Percentiles rank a stretch among this genome's conserved stretches.
Conservation (phyloP, 1,139 yeast genomes). For the Torulaspora globosa region DNA sequence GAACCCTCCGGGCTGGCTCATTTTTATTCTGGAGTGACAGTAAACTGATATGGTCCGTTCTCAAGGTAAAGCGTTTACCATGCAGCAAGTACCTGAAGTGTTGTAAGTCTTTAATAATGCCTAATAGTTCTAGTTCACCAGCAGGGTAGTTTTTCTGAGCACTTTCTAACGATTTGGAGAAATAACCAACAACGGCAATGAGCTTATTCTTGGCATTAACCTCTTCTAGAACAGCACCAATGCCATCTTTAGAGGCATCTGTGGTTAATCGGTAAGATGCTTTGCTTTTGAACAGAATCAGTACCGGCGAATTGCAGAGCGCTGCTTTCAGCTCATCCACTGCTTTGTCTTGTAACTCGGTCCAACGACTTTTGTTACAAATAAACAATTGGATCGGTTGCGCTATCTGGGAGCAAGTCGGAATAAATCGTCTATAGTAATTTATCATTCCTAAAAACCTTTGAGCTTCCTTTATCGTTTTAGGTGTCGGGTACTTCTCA, state of each 20-base stretch:
- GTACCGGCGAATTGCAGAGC: background rate
- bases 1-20: slow-evolving; percentile 15
- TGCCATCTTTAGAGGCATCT: slow-evolving; percentile 18
- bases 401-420: background rate
- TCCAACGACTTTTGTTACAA: slow-evolving; percentile 1
- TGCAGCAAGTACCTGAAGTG: slow-evolving; percentile 16
- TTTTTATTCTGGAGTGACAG: slow-evolving; percentile 10
- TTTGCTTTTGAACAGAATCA: background rate
- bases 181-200: slow-evolving; percentile 18
- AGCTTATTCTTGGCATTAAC: slow-evolving; percentile 6
- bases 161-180: slow-evolving; percentile 14
- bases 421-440: background rate
- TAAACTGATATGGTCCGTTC: slow-evolving; percentile 18
- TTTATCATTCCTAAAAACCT: background rate
- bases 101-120: slow-evolving; percentile 13
- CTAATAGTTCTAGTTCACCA: slow-evolving; percentile 18
- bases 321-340: background rate
- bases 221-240: slow-evolving; percentile 23
- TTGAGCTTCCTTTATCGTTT: background rate
- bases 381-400: slow-evolving; percentile 1
- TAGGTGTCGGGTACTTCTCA: background rate
- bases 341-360: slow-evolving; percentile 2
- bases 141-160: slow-evolving; percentile 16
- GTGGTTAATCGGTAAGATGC: slow-evolving; percentile 17
- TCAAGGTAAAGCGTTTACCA: slow-evolving; percentile 13